phyloP scores from a whole-genome alignment of 345 rosid genomes.

The Populus ilicifolia region DNA sequence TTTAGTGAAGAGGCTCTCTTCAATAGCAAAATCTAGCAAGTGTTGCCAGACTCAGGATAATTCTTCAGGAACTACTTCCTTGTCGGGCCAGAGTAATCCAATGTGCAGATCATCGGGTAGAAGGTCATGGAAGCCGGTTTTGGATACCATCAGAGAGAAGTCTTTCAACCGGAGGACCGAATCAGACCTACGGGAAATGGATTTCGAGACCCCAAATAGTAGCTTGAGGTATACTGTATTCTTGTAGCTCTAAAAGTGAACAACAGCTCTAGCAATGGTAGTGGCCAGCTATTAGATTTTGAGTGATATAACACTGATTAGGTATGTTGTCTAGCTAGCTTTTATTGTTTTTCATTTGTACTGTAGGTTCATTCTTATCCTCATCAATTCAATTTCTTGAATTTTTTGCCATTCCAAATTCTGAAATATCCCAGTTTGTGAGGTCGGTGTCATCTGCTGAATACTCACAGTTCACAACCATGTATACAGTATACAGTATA shows the following conservation, averaged over 20 bases:
- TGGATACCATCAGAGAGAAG: constrained; percentile 45
- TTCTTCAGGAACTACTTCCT: constrained; percentile 4
- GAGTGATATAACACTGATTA: not conserved
- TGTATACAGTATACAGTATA: not conserved
- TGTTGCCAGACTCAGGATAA: not conserved
- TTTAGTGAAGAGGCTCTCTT: constrained; percentile 33
- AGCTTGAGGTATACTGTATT: not conserved
- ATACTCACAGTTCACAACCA: not conserved
- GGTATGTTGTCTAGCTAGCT: not conserved
- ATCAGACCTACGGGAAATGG: constrained; percentile 32
- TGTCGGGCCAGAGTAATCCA: not conserved
- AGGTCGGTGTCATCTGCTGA: not conserved
- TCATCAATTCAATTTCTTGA: not conserved
- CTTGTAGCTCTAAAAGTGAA: not conserved
- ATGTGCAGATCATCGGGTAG: not conserved
- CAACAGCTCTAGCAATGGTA: not conserved
- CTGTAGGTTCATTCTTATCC: not conserved
- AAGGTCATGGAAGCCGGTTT: constrained; percentile 39
- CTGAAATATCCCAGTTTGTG: not conserved
- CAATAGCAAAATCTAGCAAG: constrained; percentile 29
- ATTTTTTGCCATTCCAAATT: not conserved
- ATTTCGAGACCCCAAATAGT: not conserved
- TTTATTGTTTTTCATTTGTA: not conserved
- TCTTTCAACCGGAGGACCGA: constrained; percentile 43
- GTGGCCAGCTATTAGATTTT: not conserved